These are phyloP conservation scores for Backusella mclennaniae DNA, from an alignment of 192 early-diverging fungal genomes.

Conservation along the genomic window DNA sequence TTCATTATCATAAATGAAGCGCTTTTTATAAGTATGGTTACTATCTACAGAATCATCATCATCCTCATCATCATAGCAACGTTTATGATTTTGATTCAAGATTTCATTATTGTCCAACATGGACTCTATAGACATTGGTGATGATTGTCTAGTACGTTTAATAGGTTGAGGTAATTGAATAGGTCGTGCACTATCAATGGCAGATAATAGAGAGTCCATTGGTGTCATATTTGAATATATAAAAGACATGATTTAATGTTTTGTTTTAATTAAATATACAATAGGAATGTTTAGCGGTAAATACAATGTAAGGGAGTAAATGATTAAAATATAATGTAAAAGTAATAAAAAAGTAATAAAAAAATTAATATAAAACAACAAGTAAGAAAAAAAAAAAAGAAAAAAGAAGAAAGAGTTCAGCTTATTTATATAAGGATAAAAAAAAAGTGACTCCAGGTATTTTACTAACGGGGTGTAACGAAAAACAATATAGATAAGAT, in stretches of 20 bases:
- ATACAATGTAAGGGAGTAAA: background rate
- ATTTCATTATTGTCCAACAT: slow-evolving; percentile 14
- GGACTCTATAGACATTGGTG: slow-evolving; percentile 35
- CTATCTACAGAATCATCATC: background rate
- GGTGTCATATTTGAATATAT: slow-evolving; percentile 19
- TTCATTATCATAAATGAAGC: background rate
- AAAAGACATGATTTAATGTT: slow-evolving; percentile 5
- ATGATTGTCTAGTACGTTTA: background rate
- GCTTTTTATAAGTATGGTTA: background rate
- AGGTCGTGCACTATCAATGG: slow-evolving; percentile 29
- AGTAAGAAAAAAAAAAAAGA: background rate
- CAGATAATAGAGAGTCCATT: slow-evolving; percentile 34
- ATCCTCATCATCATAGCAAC: background rate
- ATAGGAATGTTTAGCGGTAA: background rate
- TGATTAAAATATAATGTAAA: background rate
- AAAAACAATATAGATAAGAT: slow-evolving; percentile 18
- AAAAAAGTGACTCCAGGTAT: background rate
- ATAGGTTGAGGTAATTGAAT: slow-evolving; percentile 20
- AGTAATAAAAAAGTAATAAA: background rate
- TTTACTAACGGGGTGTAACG: slow-evolving; percentile 16
- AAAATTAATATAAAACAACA: background rate
- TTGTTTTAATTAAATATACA: slow-evolving; percentile 1
- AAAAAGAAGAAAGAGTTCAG: background rate
- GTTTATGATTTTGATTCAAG: background rate
- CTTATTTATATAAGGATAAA: background rate